Evolutionary conservation across 2,329 filamentous ascomycete species (phyloP), one percentile per base, ranked within the genome.

Genomic region (Lecanicillium sp.): DNA sequence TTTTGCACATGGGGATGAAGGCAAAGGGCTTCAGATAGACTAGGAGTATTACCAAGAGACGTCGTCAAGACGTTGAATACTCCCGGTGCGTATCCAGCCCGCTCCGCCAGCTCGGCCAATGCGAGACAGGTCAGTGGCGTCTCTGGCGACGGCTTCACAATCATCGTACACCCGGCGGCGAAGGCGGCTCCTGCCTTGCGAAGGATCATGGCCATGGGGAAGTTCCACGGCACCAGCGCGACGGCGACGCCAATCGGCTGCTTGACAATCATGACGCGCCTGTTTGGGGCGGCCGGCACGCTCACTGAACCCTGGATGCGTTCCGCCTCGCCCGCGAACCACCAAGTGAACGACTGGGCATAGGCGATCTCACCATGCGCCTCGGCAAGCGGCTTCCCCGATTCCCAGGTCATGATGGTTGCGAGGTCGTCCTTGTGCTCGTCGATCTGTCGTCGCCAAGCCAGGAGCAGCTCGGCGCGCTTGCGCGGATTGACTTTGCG

Each of bases 101-200:
- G 75, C 36, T 77, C 69, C 0, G 81, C 83, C 17, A 90, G 75
- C 56, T 83, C 76, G 1, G 82, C 84, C 9, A 90, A 67, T 0
- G 83, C 81, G 26, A 87, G 77, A 1, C 82, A 78, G 20, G 84
- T 87, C 58, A 87, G 77, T 0, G 86, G 87, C 2, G 86, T 89
- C 62, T 88, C 84, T 1, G 84, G 84, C 4, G 79, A 83, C 2
- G 84, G 82, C 66, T 88, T 88, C 14, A 79, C 72, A 14, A 90
- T 72, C 79, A 90, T 87, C 2, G 84, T 87, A 62, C 84, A 88
- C 17, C 85, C 86, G 11, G 84, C 84, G 20, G 85, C 86, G 23
- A 89, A 67, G 1, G 79, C 80, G 0, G 79, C 67, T 2, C 63
- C 67, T 8, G 68, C 63, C 51, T 75, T 75, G 15, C 72, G 59